Evolutionary conservation across 306 rosid genomes (phyloP), one percentile per base, ranked within the genome.

Genomic region (Trifolium dubium): DNA sequence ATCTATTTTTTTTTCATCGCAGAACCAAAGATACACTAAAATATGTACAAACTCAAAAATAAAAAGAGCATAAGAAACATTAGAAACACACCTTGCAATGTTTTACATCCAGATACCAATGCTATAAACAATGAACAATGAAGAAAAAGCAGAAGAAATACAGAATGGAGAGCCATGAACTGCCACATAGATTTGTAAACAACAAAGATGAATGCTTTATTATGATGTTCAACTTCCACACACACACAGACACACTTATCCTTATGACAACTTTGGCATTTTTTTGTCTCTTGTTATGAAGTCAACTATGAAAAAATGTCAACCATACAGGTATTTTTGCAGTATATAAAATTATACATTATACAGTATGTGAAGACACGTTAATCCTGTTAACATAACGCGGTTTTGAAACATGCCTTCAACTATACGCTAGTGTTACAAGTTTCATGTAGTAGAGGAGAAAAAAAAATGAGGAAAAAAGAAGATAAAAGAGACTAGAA

Each of bases 101-200:
- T 90, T 67, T 75, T 77, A 96, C 96, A 93, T 29, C 3, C 66
- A 73, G 90, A 86, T 71, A 86, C 92, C 82, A 83, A 69, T 10
- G 85, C 80, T 8, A 82, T 60, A 35, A 71, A 44, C 13, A 71
- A 44, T 23, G 78, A 82, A 78, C 1, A 61, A 46, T 84, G 80
- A 56, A 85, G 85, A 71, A 87, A 71, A 66, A 85, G 72, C 15
- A 83, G 82, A 83, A 69, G 68, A 6, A 88, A 61, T 32, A 72
- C 34, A 64, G 74, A 6, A 55, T 79, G 19, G n/a, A 71, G 74
- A 77, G 85, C 82, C 82, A 85, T 85, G 47, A 78, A 84, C 80
- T 51, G 69, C 85, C 80, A 76, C 95, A 87, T 84, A n/a, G 59
- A 46, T 55, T 71, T 39, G 67, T 10, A 47, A 55, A 46, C 59